Evolutionary conservation across 2,329 filamentous ascomycete species (phyloP).

Genomic region (Exophiala dermatitidis): DNA sequence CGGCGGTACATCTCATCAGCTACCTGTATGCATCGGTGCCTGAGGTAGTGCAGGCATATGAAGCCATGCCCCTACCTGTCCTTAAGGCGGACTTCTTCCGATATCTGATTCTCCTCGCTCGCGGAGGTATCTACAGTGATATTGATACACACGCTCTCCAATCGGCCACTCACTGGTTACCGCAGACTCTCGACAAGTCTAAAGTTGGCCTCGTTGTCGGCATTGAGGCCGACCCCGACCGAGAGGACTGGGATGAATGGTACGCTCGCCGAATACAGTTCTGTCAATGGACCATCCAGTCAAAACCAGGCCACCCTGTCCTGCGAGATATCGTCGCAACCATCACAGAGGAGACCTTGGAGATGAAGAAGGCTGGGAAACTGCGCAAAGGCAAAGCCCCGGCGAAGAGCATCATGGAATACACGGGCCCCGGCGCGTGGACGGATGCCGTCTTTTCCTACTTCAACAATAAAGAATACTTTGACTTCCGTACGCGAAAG

Average conservation of each 20-base stretch:
- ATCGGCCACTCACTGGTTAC: conserved; percentile 82
- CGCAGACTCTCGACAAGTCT: conserved; percentile 64
- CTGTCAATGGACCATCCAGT: conserved; percentile 98
- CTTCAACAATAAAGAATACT: conserved; percentile 85
- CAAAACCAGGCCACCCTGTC: conserved; percentile 88
- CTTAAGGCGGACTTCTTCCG: conserved; percentile 73
- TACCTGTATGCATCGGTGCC: conserved; percentile 80
- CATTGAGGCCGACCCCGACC: conserved; percentile 92
- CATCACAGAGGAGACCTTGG: conserved; percentile 75
- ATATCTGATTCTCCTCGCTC: conserved; percentile 66
- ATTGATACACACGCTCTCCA: conserved; percentile 86
- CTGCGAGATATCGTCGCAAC: conserved; percentile 78
- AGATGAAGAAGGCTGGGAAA: conserved; percentile 60
- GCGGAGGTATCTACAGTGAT: conserved; percentile 78
- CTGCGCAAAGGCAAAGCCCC: conserved; percentile 56
- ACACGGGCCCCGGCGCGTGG: conserved; percentile 90
- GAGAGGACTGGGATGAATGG: conserved; percentile 88
- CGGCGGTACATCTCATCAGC: conserved; percentile 70
- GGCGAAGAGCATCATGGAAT: conserved; percentile 72
- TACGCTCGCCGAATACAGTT: conserved; percentile 96
- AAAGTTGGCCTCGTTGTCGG: conserved; percentile 82
- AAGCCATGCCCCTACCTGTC: conserved; percentile 63
- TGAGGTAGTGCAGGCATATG: conserved; percentile 70
- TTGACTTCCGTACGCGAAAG: conserved; percentile 64
- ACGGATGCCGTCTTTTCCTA: conserved; percentile 88